phyloP scores from a whole-genome alignment of 768 basidiomycete species.

The Harrya chromipes region DNA sequence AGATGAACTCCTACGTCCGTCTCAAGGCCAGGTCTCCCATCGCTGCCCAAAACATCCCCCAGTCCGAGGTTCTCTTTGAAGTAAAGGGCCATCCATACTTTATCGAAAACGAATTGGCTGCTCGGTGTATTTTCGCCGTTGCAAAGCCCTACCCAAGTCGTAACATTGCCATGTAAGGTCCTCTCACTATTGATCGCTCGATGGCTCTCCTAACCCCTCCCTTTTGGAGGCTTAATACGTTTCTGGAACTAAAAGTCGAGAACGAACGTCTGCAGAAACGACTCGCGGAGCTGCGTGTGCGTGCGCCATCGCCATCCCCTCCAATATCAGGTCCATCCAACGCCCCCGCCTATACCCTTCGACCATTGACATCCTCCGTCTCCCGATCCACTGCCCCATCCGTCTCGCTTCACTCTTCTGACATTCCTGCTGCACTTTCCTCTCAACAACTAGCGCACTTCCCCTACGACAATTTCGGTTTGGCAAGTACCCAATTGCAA shows the following conservation, averaged over 20 bases:
- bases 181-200: neutral
- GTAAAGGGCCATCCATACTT: slow-evolving; percentile 64
- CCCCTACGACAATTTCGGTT: slow-evolving; percentile 17
- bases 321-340: slow-evolving; percentile 13
- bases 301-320: slow-evolving; percentile 17
- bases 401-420: slow-evolving; percentile 6
- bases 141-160: slow-evolving; percentile 77
- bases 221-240: slow-evolving; percentile 58
- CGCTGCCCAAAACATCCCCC: slow-evolving; percentile 21
- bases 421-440: slow-evolving; percentile 14
- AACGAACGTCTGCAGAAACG: slow-evolving; percentile 76
- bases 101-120: slow-evolving; percentile 34
- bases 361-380: slow-evolving; percentile 25
- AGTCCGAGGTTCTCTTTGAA: slow-evolving; percentile 63
- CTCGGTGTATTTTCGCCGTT: slow-evolving; percentile 68
- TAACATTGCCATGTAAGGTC: slow-evolving; percentile 61
- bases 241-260: slow-evolving; percentile 83
- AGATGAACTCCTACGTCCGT: slow-evolving; percentile 58
- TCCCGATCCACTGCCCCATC: slow-evolving; percentile 21
- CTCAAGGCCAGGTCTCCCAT: slow-evolving; percentile 48
- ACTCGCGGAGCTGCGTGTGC: slow-evolving; percentile 42
- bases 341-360: slow-evolving; percentile 25
- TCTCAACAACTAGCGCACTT: slow-evolving; percentile 10
- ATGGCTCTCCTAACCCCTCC: neutral
- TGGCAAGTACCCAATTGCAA: slow-evolving; percentile 10